Evolutionary conservation across 2,329 filamentous ascomycete genomes (phyloP).

Genomic region (Fusarium ramigenum): DNA sequence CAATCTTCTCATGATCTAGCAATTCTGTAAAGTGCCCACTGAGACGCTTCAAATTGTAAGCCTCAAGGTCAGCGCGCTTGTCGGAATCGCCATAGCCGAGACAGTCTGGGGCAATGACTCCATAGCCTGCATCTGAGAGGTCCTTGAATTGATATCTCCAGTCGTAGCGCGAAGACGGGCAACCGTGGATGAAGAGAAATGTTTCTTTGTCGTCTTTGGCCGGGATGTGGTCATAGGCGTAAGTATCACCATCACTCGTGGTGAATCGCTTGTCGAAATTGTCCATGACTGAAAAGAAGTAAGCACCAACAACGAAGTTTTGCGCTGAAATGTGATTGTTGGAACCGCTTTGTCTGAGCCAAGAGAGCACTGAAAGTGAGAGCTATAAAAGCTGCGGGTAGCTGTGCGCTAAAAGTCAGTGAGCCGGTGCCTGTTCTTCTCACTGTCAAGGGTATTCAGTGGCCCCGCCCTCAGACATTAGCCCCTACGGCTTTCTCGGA

Average conservation of each 20-base stretch:
- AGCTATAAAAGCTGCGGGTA: background rate
- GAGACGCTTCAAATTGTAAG: slow-evolving; percentile 21
- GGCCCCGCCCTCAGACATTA: background rate
- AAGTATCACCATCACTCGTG: background rate
- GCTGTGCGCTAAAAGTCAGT: background rate
- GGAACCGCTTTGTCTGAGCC: background rate
- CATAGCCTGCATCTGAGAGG: slow-evolving; percentile 24
- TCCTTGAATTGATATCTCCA: slow-evolving; percentile 26
- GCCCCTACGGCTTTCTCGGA: background rate
- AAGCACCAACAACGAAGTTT: background rate
- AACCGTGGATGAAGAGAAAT: slow-evolving; percentile 34
- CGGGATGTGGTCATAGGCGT: slow-evolving; percentile 20
- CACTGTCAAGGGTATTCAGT: background rate
- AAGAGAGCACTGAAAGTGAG: background rate
- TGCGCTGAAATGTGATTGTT: background rate
- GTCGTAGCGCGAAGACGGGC: slow-evolving; percentile 27
- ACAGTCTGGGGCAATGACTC: slow-evolving; percentile 29
- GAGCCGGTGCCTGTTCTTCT: background rate
- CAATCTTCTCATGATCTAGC: slow-evolving; percentile 14
- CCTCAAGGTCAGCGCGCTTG: slow-evolving; percentile 11
- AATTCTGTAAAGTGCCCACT: slow-evolving; percentile 22
- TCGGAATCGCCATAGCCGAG: slow-evolving; percentile 37
- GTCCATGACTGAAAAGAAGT: background rate
- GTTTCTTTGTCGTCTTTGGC: background rate
- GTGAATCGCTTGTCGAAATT: background rate